phyloP scores from a whole-genome alignment of 495 filamentous ascomycete species.

The Baudoinia panamericana region DNA sequence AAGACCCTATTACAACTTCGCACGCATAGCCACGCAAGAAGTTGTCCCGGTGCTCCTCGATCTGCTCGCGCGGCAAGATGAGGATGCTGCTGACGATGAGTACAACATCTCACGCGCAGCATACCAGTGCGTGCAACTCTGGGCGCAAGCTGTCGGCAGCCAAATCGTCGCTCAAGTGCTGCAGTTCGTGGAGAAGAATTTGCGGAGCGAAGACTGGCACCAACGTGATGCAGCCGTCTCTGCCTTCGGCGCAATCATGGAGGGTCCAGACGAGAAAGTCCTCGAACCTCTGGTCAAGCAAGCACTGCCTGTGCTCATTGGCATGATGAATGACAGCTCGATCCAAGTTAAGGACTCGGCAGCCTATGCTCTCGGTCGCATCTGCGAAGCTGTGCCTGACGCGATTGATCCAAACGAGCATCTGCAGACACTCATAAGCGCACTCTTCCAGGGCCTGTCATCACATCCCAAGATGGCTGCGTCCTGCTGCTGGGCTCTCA shows the following conservation, averaged over 20 bases:
- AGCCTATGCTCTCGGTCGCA: conserved; percentile 87
- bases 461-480: conserved; percentile 93
- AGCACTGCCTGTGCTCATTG: conserved; percentile 74
- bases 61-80: conserved; percentile 89
- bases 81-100: conserved; percentile 90
- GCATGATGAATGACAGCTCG: conserved; percentile 88
- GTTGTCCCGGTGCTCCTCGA: conserved; percentile 82
- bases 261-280: conserved; percentile 80
- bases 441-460: conserved; percentile 80
- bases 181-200: conserved; percentile 77
- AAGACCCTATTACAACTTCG: conserved; percentile 85
- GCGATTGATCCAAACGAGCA: conserved; percentile 74
- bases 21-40: conserved; percentile 73
- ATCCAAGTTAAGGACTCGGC: conserved; percentile 93
- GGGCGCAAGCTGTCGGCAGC: conserved; percentile 74
- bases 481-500: conserved; percentile 97
- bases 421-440: conserved; percentile 66
- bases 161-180: conserved; percentile 74
- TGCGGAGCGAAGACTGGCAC: conserved; percentile 85
- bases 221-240: conserved; percentile 87
- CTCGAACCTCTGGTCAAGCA: conserved; percentile 90
- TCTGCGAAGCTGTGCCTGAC: conserved; percentile 79
- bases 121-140: conserved; percentile 92
- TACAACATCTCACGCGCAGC: conserved; percentile 92
- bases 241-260: conserved; percentile 98